Evolutionary conservation across 768 basidiomycete species (phyloP), one percentile per base, ranked within the genome.

Genomic region (Leccinum pellstonianum): DNA sequence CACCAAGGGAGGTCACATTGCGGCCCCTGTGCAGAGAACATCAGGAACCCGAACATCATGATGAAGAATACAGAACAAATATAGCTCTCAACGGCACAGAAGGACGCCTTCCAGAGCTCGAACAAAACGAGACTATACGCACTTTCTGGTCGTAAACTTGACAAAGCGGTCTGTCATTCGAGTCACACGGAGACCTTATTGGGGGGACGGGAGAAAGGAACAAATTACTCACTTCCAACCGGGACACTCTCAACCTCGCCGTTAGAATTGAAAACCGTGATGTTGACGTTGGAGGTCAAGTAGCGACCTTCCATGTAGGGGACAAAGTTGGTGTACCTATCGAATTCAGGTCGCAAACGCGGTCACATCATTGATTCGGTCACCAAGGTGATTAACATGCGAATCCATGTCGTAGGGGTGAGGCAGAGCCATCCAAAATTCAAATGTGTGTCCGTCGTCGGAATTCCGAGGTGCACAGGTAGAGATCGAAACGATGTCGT

Each of bases 231-330:
- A 78, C 79, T 75, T n/a, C 84, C 83, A 43, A 83, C 70, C 0
- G 82, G 80, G 1, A 80, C 74, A 52, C 73, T 80, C 60, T 73
- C 69, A 1, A 58, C 61, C 25, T 74, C 60, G 15, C 76, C 78
- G 12, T 71, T 56, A 43, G 75, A 65, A 65, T 82, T 80, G 14
- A 52, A 52, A 33, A 52, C 19, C 8, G 51, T 52, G 19, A 96
- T 91, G 75, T 95, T 91, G 57, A 85, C 90, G 66, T 96, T 96
- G 2, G 87, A 91, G 1, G 91, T 85, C 51, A 97, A 75, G 71
- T 93, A 95, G 49, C 86, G 80, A 6, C 89, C 91, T 9, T 82
- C 77, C 72, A 86, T 80, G 50, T 83, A 75, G 3, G 85, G 86
- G 4, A 76, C 85, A 66, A 93, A 89, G 69, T 88, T 88, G 54